A percentile compares a stretch with the other conserved stretches of the same genome.
phyloP scores from a whole-genome alignment of 140 eudicot genomes.

The Stevia rebaudiana region DNA sequence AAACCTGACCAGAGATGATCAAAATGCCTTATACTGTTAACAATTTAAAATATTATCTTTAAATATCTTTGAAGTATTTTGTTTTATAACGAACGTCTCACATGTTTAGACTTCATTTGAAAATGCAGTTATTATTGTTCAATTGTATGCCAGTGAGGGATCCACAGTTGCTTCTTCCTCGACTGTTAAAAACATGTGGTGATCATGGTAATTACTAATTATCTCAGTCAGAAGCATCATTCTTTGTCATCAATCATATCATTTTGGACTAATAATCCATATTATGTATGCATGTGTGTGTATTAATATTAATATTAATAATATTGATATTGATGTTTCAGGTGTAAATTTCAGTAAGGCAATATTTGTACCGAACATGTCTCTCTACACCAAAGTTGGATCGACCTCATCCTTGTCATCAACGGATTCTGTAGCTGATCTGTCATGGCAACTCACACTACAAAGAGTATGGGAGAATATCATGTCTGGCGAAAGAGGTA shows the following conservation, averaged over 20 bases:
- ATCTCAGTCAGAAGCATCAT: conserved; percentile 19
- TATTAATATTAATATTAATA: background rate
- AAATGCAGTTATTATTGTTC: conserved; percentile 88
- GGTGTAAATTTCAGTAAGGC: conserved; percentile 86
- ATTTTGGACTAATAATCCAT: background rate
- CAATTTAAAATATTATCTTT: too few relatives aligned
- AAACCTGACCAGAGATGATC: too few relatives aligned
- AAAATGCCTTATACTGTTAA: too few relatives aligned
- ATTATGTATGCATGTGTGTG: background rate
- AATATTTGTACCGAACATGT: conserved; percentile 77
- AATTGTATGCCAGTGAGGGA: conserved; percentile 98
- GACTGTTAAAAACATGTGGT: conserved; percentile 60
- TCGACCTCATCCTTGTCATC: conserved; percentile 38
- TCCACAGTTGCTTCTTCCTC: conserved; percentile 93
- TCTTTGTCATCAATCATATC: background rate
- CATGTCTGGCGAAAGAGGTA: conserved; percentile 60
- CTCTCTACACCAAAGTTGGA: conserved; percentile 84
- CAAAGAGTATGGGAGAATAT: conserved; percentile 86
- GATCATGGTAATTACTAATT: conserved; percentile 77
- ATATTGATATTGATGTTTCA: conserved; percentile 20
- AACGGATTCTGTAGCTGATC: conserved; percentile 51
- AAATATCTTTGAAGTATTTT: too few relatives aligned
- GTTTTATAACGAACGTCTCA: too few relatives aligned
- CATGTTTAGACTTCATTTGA: background rate
- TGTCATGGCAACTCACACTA: conserved; percentile 83